phyloP scores from a whole-genome alignment of 495 filamentous ascomycete genomes.

The Xylaria sp. region DNA sequence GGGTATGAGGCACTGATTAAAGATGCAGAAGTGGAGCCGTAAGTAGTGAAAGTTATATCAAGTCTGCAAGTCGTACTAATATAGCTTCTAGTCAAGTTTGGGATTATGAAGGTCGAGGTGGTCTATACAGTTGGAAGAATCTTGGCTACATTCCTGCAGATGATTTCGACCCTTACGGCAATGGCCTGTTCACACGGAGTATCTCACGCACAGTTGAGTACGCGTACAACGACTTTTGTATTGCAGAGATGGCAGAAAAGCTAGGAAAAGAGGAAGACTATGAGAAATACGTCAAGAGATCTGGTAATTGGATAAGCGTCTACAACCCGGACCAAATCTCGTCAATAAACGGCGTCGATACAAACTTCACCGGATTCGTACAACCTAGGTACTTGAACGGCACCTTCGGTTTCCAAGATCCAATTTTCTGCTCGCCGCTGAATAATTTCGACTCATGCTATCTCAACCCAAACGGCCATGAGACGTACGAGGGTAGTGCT shows the following conservation, averaged over 20 bases:
- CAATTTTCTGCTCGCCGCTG: conserved; percentile 53
- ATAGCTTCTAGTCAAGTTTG: conserved; percentile 53
- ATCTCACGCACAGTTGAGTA: conserved; percentile 76
- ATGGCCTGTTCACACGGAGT: conserved; percentile 68
- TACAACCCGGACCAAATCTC: conserved; percentile 66
- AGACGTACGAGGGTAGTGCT: conserved; percentile 70
- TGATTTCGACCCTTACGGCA: conserved; percentile 67
- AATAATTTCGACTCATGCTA: conserved; percentile 62
- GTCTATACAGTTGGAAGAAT: conserved; percentile 66
- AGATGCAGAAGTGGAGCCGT: conserved; percentile 72
- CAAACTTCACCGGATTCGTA: conserved; percentile 69
- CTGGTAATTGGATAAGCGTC: conserved; percentile 68
- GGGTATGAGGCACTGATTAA: conserved; percentile 71
- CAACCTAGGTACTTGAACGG: conserved; percentile 67
- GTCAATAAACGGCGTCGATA: conserved; percentile 59
- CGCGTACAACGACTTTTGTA: conserved; percentile 74
- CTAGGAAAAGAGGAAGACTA: conserved; percentile 61
- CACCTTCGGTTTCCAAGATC: conserved; percentile 70
- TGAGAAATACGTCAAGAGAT: conserved; percentile 63
- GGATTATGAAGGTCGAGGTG: conserved; percentile 71
- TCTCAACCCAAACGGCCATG: conserved; percentile 62
- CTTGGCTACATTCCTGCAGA: conserved; percentile 68
- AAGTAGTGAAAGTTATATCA: conserved; percentile 1
- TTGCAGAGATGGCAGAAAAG: conserved; percentile 63
- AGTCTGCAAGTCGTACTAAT: conserved; percentile 2